Conservation (phyloP, 768 basidiomycete genomes). For the Lactarius psammicola region DNA sequence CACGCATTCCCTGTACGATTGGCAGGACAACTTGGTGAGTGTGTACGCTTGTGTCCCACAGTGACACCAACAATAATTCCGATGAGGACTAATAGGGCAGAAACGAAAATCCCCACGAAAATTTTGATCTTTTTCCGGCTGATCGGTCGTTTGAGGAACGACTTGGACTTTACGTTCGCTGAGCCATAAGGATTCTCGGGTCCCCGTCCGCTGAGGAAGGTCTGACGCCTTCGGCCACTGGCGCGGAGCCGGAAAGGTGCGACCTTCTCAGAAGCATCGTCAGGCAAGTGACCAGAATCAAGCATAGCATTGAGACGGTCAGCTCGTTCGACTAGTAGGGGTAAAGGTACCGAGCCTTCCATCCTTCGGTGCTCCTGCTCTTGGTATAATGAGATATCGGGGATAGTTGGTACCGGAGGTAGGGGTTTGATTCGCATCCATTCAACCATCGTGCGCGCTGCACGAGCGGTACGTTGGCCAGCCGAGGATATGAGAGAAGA, state of each 20-base stretch:
- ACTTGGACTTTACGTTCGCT: conserved; percentile 19
- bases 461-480: conserved; percentile 24
- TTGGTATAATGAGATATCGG: conserved; percentile 44
- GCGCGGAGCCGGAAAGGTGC: background rate
- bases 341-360: conserved; percentile 51
- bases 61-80: conserved; percentile 48
- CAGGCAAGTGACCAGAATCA: conserved; percentile 54
- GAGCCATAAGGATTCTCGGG: background rate
- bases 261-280: conserved; percentile 32
- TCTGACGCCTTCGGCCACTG: conserved; percentile 16
- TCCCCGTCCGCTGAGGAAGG: background rate
- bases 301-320: conserved; percentile 48
- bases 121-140: conserved; percentile 26
- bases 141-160: conserved; percentile 13
- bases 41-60: conserved; percentile 35
- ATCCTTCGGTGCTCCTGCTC: conserved; percentile 44
- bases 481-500: conserved; percentile 50
- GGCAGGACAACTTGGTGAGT: conserved; percentile 39
- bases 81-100: conserved; percentile 37
- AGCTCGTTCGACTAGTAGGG: conserved; percentile 52
- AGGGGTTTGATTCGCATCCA: conserved; percentile 54
- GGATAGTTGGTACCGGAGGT: conserved; percentile 56
- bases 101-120: conserved; percentile 19
- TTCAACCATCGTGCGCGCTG: conserved; percentile 16
- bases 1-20: conserved; percentile 52